phyloP scores from a whole-genome alignment of 225 moss, liverwort and hornwort species.

The Takakia lepidozioides region DNA sequence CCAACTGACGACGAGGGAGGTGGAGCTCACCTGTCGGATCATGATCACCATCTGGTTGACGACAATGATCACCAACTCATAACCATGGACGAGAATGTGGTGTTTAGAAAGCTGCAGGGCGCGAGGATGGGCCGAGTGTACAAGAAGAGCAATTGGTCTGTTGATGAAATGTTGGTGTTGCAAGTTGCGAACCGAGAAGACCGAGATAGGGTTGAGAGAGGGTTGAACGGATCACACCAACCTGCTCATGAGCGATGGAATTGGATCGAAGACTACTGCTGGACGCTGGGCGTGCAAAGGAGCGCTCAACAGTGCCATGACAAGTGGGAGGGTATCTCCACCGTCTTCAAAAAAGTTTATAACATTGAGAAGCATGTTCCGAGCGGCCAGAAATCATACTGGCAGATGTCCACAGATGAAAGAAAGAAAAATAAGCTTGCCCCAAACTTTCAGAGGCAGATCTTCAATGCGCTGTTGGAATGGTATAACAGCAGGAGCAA shows the following conservation, averaged over 20 bases:
- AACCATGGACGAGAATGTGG: conserved; percentile 34
- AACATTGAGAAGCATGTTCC: conserved; percentile 35
- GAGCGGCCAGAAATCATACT: conserved; percentile 42
- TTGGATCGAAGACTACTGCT: conserved; percentile 79
- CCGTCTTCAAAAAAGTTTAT: conserved; percentile 65
- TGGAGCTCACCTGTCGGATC: neutral
- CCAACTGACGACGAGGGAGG: conserved; percentile 1
- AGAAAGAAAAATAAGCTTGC: conserved; percentile 60
- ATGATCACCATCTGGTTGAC: neutral
- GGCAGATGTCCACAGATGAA: conserved; percentile 67
- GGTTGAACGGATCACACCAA: conserved; percentile 37
- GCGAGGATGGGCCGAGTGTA: conserved; percentile 51
- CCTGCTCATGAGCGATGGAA: conserved; percentile 68
- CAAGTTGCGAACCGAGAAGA: conserved; percentile 73
- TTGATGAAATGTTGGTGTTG: conserved; percentile 66
- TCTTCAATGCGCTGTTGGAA: conserved; percentile 54
- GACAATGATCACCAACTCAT: conserved; percentile 16
- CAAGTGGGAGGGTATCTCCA: conserved; percentile 74
- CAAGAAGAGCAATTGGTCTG: conserved; percentile 72
- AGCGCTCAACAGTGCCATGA: conserved; percentile 83
- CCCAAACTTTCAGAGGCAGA: conserved; percentile 60
- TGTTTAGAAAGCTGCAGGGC: conserved; percentile 42
- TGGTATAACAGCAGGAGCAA: conserved; percentile 66
- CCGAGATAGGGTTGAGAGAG: conserved; percentile 48
- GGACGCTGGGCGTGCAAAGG: conserved; percentile 47